Evolutionary conservation across 2,329 filamentous ascomycete species (phyloP).

Genomic region (Calycina marina): DNA sequence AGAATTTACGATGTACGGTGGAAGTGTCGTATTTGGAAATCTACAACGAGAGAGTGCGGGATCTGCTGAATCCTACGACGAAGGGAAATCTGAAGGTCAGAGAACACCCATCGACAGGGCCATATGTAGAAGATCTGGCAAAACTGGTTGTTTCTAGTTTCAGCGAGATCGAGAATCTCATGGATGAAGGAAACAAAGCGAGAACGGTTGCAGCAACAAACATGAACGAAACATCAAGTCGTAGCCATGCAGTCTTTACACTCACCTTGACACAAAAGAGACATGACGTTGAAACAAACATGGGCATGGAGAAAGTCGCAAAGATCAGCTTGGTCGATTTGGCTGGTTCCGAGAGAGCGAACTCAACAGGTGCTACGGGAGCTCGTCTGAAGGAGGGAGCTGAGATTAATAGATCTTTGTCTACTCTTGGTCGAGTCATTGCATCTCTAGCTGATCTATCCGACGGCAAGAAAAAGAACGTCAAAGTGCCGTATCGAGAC

Average conservation of each 20-base stretch:
- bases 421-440: slow-evolving; percentile 93
- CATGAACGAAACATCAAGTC: slow-evolving; percentile 99
- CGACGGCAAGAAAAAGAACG: slow-evolving; percentile 68
- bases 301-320: slow-evolving; percentile 95
- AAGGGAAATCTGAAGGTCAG: slow-evolving; percentile 95
- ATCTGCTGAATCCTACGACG: slow-evolving; percentile 85
- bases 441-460: slow-evolving; percentile 86
- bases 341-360: slow-evolving; percentile 92
- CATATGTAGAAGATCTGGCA: slow-evolving; percentile 94
- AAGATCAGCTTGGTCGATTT: slow-evolving; percentile 97
- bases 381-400: slow-evolving; percentile 93
- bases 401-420: slow-evolving; percentile 94
- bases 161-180: slow-evolving; percentile 87
- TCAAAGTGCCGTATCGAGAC: slow-evolving; percentile 88
- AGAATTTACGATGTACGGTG: slow-evolving; percentile 73
- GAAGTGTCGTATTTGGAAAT: slow-evolving; percentile 98
- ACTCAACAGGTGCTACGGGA: slow-evolving; percentile 91
- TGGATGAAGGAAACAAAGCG: slow-evolving; percentile 99
- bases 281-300: slow-evolving; percentile 79
- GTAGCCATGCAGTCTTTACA: slow-evolving; percentile 96
- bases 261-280: slow-evolving; percentile 90
- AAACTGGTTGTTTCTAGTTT: slow-evolving; percentile 91
- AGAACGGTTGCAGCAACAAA: slow-evolving; percentile 95
- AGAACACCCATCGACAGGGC: slow-evolving; percentile 93
- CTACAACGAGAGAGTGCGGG: slow-evolving; percentile 94